Base-by-base conservation (phyloP, 2,329 filamentous ascomycete genomes). In the Orbilia javanica region DNA sequence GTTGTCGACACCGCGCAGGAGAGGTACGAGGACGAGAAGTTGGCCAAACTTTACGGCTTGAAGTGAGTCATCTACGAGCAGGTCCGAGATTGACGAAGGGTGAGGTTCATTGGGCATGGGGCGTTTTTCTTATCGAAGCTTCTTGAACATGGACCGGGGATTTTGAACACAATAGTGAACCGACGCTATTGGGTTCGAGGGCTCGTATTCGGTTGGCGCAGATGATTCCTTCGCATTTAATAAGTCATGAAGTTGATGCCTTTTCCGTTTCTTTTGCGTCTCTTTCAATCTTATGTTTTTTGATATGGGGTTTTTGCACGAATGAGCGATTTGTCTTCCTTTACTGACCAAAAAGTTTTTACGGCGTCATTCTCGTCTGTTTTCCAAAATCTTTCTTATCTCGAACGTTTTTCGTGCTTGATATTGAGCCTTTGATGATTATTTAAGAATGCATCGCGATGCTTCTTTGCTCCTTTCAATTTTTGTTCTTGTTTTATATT, bases 201-300 rank as follows among this genome's bases (percentile, higher is more conserved):
- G 60, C 62, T 78, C 67, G 72, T 55, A 66, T 66, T 72, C 67
- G 74, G 74, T 77, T 78, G 74, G 74, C 67, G 74, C 63, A 78
- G 55, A 71, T 78, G 63, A 78, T 78, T 64, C 70, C 62, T 74
- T 74, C 70, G 27, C 36, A 57, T 75, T 67, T 60, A 20, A 48
- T 34, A 74, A 68, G 63, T 68, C 62, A 57, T 34, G 60, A 71
- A 67, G 62, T 57, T 78, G 74, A 78, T 78, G 74, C 74, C 31
- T 42, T 57, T 53, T 31, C 65, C 67, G 60, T 72, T 57, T 42
- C 67, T 55, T 78, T 72, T 67, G 31, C 67, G 50, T 52, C 46
- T 72, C 62, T 67, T 48, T 48, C n/a, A 25, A 62, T 36, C 52
- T 22, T 70, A 27, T 60, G 25, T 46, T 62, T 63, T 65, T 65